Base-by-base conservation (phyloP, 2,329 filamentous ascomycete species). In the Epichloe sylvatica region DNA sequence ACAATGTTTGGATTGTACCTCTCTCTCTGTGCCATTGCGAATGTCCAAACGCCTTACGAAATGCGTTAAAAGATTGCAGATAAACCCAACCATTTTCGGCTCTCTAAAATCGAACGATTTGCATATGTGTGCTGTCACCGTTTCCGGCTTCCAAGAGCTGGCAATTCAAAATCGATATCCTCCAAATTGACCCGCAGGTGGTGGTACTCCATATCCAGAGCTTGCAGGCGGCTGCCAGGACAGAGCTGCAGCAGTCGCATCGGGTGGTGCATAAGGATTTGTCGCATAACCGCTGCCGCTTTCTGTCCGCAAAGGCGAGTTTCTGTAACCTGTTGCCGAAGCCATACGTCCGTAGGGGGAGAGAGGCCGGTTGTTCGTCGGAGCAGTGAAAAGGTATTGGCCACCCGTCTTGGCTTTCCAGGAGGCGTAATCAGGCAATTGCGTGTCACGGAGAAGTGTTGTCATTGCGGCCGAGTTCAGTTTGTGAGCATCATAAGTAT, bases 401-500 rank as follows among this genome's bases (percentile, higher is more conserved):
- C 62, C 64, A 34, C 64, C 66, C 9, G 60, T 64, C 44, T 62
- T 65, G 35, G 67, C 61, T 60, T 77, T 80, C 73, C 78, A 80
- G 8, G 72, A 67, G 34, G 66, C 66, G 54, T 74, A 77, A 53
- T 79, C 76, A 0, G 84, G 85, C 9, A 92, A 72, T 23, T 77
- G 70, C 6, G 83, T 79, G 49, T 80, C 75, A 34, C 81, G 77
- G 21, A 98, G 71, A 39, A 96, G 71, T 34, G 79, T 76, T 6
- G 92, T 83, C 68, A 96, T 73, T 51, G 77, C 81, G 35, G 80
- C 71, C 0, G 88, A 70, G 54, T 78, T 84, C 58, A 95, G 83
- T 11, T 80, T 76, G 38, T 79, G 77, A 19, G 79, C 77, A 48
- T 81, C 79, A 65, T 94, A 96, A 7, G 78, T 74, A 23, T 84